Base-by-base conservation (phyloP, 106 monocot species). In the Dactylorhiza incarnata region DNA sequence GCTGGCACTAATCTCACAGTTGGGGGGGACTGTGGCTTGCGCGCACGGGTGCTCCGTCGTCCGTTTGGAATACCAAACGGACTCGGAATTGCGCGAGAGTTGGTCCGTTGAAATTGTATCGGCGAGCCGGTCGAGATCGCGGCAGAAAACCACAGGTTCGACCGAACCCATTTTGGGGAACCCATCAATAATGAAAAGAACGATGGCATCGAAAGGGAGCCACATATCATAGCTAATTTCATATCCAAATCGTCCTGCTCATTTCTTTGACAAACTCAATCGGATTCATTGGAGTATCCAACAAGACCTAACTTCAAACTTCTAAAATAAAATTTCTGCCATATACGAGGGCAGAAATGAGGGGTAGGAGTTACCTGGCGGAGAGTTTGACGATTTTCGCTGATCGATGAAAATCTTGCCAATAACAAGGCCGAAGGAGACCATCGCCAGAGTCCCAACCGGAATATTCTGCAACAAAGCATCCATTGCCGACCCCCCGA, bases 381-480 rank as follows among this genome's bases (percentile, higher is more conserved):
- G 63, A 63, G 23, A 26, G 24, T 26, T 63, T 1, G 22, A 6
- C 6, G 16, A 8, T 26, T 22, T 22, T 63, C 63, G 22, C 63
- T 63, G 63, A 26, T 63, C 8, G 24, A 63, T 1, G 25, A 63
- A 24, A 26, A 63, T 23, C 63, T 63, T 63, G 22, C 63, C 63
- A 24, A 63, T 25, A 26, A 26, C 63, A 22, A 63, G 24, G 10
- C 24, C 9, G 6, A 26, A 20, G 22, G 12, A 9, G 63, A 20
- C 25, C 63, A 24, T 63, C 25, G 63, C 25, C 63, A 63, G 63
- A 63, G 24, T 7, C 12, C 63, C 63, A 5, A 25, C 8, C 63
- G 63, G 11, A 63, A 63, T 63, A 63, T 63, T 63, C 22, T 25
- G 63, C 6, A 63, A 9, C 63, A 63, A 23, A 63, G 63, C 63